phyloP scores from a whole-genome alignment of 441 rosid genomes.

The Euphorbia celastroides region DNA sequence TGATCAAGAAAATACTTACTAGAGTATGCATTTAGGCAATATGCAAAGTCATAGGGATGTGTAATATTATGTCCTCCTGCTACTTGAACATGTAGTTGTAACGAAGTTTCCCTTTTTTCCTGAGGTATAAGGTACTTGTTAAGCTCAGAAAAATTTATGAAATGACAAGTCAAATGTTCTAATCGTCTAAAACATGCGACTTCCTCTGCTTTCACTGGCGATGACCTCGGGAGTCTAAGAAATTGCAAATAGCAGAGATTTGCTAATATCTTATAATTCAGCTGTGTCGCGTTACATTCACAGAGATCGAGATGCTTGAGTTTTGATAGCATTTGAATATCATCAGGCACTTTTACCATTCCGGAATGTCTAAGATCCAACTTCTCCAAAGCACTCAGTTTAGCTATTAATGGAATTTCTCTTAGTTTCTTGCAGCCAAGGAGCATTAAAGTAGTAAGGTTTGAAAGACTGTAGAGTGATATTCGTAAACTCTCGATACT shows the following conservation, averaged over 20 bases:
- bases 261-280: background rate
- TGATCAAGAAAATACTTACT: background rate
- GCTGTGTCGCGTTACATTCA: background rate
- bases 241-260: background rate
- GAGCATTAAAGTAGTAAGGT: constrained; percentile 17
- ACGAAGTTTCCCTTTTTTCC: background rate
- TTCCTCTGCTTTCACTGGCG: background rate
- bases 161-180: constrained; percentile 4
- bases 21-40: background rate
- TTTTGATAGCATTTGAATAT: constrained; percentile 17
- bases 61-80: background rate
- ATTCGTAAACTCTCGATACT: constrained; percentile 6
- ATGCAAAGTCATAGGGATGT: background rate
- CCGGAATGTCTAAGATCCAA: constrained; percentile 2
- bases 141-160: background rate
- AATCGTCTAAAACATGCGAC: background rate
- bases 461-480: constrained; percentile 14
- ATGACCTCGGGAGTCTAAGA: background rate
- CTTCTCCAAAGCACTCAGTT: constrained; percentile 12
- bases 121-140: background rate
- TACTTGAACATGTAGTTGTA: background rate
- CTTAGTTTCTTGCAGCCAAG: background rate
- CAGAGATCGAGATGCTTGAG: constrained; percentile 21
- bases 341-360: constrained; percentile 17
- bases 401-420: constrained; percentile 17